Evolutionary conservation across 83 land plant genomes (phyloP), one percentile per base, ranked within the genome.

Genomic region (Diphasiastrum complanatum): DNA sequence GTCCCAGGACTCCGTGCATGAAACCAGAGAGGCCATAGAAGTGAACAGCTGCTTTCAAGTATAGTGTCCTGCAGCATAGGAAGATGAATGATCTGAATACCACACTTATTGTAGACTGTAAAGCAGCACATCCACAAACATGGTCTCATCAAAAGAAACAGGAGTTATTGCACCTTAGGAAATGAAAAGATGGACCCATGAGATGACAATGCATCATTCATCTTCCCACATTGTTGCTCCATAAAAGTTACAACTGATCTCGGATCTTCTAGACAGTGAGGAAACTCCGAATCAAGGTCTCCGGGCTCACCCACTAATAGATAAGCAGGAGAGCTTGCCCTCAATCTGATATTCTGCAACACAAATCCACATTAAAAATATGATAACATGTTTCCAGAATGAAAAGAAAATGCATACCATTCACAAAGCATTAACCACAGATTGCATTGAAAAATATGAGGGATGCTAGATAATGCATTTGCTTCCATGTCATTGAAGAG

Each of bases 11-110:
- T 60, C 29, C 86, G 78, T 43, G 84, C 79, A 62, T 83, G 85
- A 36, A 89, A 51, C 97, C 97, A 95, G 51, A 95, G 79, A 37
- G 99, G 97, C 97, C 97, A 95, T 35, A 60, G 35, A 32, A 95
- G 62, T 11, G 86, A 76, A 33, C 74, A 75, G 14, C 69, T 78
- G 18, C 81, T 85, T 63, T 81, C 79, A 33, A 93, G 66, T 5
- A 53, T 27, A 22, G 69, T 78, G 35, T 70, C 81, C 99, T 93
- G 76, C 45, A 56, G 33, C 23, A 14, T 70, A 6, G 33, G 40
- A 69, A 14, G 53, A 20, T 31, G 40, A 22, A 66, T 28, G 5
- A 57, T 27, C 4, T 6, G 27, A 2, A 32, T 27, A 14, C 41
- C 24, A 29, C 33, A 27, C 11, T 18, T 2, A 16, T 28, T 33